Percentiles rank a stretch among this genome's conserved stretches.
phyloP scores from a whole-genome alignment of 2,329 filamentous ascomycete genomes.

The Xylariaceae sp. region DNA sequence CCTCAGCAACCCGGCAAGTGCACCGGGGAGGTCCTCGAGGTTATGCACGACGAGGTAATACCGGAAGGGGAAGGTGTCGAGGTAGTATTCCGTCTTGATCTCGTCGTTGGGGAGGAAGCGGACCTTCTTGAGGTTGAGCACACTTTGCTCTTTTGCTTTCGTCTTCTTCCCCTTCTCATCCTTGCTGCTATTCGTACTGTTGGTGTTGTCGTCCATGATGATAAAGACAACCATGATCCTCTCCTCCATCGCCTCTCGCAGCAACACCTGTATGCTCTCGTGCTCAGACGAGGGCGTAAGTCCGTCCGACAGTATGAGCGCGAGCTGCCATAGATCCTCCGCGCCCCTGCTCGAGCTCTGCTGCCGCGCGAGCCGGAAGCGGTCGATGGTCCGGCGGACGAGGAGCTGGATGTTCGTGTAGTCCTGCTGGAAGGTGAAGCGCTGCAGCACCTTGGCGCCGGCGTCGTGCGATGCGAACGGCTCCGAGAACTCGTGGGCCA shows the following conservation, averaged over 20 bases:
- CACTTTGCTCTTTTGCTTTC: constrained; percentile 56
- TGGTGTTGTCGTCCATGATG: constrained; percentile 72
- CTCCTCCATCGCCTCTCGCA: constrained; percentile 85
- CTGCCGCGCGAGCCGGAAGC: constrained; percentile 72
- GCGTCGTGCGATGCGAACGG: constrained; percentile 74
- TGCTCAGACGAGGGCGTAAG: constrained; percentile 79
- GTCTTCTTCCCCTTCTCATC: too few species aligned
- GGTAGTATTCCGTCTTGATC: constrained; percentile 80
- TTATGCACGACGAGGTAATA: constrained; percentile 95
- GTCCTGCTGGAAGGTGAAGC: constrained; percentile 79
- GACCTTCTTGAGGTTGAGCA: constrained; percentile 84
- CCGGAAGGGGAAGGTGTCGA: constrained; percentile 93
- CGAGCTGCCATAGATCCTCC: constrained; percentile 87
- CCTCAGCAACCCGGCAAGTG: constrained; percentile 80
- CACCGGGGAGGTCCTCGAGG: constrained; percentile 82
- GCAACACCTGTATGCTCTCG: constrained; percentile 71
- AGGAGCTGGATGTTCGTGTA: constrained; percentile 81
- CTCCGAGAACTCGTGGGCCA: constrained; percentile 78
- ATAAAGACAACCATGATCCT: constrained; percentile 98
- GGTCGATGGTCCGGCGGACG: constrained; percentile 68
- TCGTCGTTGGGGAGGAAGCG: constrained; percentile 63
- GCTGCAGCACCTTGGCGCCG: constrained; percentile 76
- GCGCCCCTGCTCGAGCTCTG: constrained; percentile 45
- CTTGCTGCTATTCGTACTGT: too few species aligned
- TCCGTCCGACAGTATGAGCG: constrained; percentile 89